phyloP scores from a whole-genome alignment of 495 filamentous ascomycete genomes.

The Penicillium maclennaniae region DNA sequence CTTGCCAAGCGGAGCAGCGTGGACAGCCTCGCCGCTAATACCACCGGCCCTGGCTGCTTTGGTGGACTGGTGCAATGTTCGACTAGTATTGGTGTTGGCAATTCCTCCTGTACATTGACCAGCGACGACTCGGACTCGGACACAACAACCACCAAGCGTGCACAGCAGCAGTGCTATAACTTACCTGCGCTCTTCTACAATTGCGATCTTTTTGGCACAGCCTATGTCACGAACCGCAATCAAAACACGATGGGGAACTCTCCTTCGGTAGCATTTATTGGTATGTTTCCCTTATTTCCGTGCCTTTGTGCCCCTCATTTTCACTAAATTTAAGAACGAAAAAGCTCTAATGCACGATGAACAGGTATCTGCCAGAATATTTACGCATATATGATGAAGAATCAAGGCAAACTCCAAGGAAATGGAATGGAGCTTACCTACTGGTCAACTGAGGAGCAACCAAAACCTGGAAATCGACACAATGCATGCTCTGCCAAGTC shows the following conservation, averaged over 20 bases:
- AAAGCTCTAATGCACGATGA: too few species aligned
- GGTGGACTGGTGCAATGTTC: neutral
- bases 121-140: neutral
- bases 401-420: neutral
- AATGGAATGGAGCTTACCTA: slow-evolving; percentile 1
- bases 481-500: neutral
- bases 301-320: too few species aligned
- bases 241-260: neutral
- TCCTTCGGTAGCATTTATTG: neutral
- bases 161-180: neutral
- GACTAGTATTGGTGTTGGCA: neutral
- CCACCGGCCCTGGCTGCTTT: too few species aligned
- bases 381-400: neutral
- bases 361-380: neutral
- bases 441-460: neutral
- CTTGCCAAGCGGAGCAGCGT: neutral
- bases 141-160: neutral
- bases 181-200: neutral
- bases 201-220: neutral
- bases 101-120: neutral
- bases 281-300: neutral
- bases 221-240: neutral
- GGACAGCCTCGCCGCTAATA: too few species aligned
- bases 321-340: too few species aligned
- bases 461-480: neutral